These are phyloP conservation scores for Tripterygium wilfordii DNA, from an alignment of 177 flowering plant species.

Conservation along the genomic window DNA sequence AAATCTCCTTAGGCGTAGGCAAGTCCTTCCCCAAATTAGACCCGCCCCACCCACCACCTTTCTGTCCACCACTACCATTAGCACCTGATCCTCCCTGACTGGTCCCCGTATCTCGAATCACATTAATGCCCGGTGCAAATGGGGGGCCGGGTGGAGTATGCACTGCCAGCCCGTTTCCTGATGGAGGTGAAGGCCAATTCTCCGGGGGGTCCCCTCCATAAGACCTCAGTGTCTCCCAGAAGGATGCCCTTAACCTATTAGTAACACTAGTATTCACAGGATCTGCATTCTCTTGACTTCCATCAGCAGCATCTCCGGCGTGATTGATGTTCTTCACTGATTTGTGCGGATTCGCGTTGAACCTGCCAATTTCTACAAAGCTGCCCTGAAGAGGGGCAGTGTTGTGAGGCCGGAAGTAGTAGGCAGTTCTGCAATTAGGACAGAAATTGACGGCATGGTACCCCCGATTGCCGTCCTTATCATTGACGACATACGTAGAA, in stretches of 20 bases:
- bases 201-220: constrained; percentile 65
- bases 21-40: constrained; percentile 69
- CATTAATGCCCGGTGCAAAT: constrained; percentile 63
- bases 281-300: constrained; percentile 14
- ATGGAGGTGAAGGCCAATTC: constrained; percentile 39
- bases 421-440: constrained; percentile 85
- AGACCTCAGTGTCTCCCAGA: constrained; percentile 68
- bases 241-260: constrained; percentile 42
- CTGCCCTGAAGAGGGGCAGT: constrained; percentile 74
- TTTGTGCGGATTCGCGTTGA: neutral
- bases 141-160: constrained; percentile 82
- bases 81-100: constrained; percentile 25
- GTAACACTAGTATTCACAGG: constrained; percentile 6
- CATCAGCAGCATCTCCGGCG: neutral
- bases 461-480: neutral
- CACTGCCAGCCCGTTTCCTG: constrained; percentile 72
- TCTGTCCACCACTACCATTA: constrained; percentile 23
- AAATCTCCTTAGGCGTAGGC: constrained; percentile 86
- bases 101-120: constrained; percentile 36
- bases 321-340: constrained; percentile 10
- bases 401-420: constrained; percentile 57
- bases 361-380: constrained; percentile 73
- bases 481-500: neutral
- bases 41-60: constrained; percentile 57
- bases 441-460: constrained; percentile 72